Conservation (phyloP, 441 rosid genomes). For the Erodium moschatum region DNA sequence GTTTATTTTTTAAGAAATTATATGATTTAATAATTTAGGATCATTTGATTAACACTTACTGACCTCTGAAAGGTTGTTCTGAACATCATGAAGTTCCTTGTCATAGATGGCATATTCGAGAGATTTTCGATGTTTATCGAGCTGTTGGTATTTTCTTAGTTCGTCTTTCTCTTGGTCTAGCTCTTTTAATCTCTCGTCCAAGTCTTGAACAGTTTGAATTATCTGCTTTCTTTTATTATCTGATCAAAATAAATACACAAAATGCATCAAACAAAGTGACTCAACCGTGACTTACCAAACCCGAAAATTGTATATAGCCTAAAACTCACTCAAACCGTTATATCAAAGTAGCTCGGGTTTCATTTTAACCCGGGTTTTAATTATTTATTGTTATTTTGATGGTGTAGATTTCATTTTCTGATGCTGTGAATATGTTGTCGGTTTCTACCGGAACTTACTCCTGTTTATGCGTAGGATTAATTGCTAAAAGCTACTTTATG, state of each 20-base stretch:
- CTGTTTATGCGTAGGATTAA: too few species aligned
- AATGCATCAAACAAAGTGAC: neutral
- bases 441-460: too few species aligned
- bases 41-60: slow-evolving; percentile 18
- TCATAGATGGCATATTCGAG: slow-evolving; percentile 91
- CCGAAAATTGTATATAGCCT: too few species aligned
- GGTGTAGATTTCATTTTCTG: too few species aligned
- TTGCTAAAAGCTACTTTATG: too few species aligned
- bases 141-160: slow-evolving; percentile 86
- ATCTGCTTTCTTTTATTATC: slow-evolving; percentile 90
- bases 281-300: too few species aligned
- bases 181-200: slow-evolving; percentile 88
- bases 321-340: too few species aligned
- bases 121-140: slow-evolving; percentile 89
- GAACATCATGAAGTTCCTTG: slow-evolving; percentile 83
- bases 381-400: too few species aligned
- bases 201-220: slow-evolving; percentile 89
- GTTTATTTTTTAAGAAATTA: too few species aligned
- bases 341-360: too few species aligned
- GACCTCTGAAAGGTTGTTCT: slow-evolving; percentile 68
- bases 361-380: too few species aligned
- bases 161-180: slow-evolving; percentile 97
- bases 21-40: slow-evolving; percentile 3
- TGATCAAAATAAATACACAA: slow-evolving; percentile 23
- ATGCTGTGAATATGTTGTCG: too few species aligned